Evolutionary conservation across 345 rosid genomes (phyloP).

Genomic region (Hypericum androsaemum): DNA sequence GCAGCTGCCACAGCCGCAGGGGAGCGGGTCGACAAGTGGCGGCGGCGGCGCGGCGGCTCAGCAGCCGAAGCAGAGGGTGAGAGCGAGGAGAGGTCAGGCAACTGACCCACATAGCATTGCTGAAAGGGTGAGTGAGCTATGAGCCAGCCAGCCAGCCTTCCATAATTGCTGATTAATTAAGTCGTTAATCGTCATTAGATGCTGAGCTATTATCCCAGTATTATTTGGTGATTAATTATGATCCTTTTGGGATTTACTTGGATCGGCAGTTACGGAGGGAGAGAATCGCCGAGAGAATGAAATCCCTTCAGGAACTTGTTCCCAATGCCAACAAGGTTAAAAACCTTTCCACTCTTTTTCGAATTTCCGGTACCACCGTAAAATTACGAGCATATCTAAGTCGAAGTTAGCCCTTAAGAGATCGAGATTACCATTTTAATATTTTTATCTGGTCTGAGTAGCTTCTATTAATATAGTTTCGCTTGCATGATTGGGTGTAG

Average conservation of each 20-base stretch:
- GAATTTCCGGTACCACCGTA: background rate
- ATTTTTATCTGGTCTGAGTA: too few species aligned
- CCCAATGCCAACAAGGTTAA: conserved; percentile 93
- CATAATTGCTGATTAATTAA: too few species aligned
- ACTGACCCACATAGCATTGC: conserved; percentile 99
- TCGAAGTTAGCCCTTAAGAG: too few species aligned
- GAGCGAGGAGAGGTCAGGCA: conserved; percentile 98
- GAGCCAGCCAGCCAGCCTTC: too few species aligned
- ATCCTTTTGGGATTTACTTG: background rate
- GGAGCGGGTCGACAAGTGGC: conserved; percentile 40
- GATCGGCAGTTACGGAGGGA: conserved; percentile 70
- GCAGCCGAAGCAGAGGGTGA: conserved; percentile 54
- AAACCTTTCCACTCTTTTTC: background rate
- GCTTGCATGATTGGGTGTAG: too few species aligned
- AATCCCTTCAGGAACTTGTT: conserved; percentile 91
- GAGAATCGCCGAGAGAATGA: conserved; percentile 97
- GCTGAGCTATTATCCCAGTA: background rate
- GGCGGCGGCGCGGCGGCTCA: conserved; percentile 40
- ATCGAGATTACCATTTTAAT: too few species aligned
- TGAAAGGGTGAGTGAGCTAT: conserved; percentile 47
- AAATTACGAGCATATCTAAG: too few species aligned
- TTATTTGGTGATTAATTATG: background rate
- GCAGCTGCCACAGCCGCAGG: conserved; percentile 31
- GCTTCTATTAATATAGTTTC: too few species aligned
- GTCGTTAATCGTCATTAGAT: background rate